Base-by-base conservation (phyloP, 78 protist genomes). In the Dictyostelium discoideum region DNA sequence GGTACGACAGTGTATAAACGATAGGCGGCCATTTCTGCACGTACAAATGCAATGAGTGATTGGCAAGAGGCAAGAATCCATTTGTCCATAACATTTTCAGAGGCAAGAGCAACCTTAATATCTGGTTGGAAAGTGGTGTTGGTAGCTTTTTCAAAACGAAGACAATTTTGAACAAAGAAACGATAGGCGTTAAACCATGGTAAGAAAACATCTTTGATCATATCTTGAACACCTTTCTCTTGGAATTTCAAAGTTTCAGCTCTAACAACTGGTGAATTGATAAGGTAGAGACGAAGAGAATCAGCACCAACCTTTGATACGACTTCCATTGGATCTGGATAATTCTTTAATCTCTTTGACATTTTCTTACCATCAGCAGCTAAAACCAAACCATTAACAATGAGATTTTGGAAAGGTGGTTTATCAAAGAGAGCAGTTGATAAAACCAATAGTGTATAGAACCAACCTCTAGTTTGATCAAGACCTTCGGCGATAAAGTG, bases 401-500 rank as follows among this genome's bases (percentile, higher is more conserved):
- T 97, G 29, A 99, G 96, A 95, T 99, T 99, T 97, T 99, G 98
- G 98, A 98, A 99, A 54, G 99, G 96, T 11, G 99, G 99, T 96
- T 94, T 69, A 85, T 99, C 99, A 83, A 98, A 98, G 84, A 99
- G 99, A 3, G 99, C 99, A 11, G 99, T 99, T 24, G 99, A 92
- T 76, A 99, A 87, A 9, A 99, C 99, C 78, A 99, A 63, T 50
- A 99, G 98, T 3, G 99, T 99, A 98, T 99, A 99, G 98, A 99
- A 99, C 99, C 99, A 98, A 42, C 99, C 99, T 39, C 99, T 76
- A 48, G 99, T 99, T 95, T 99, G 99, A 54, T 97, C 98, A 60
- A 97, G 80, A 73, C 99, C 99, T 97, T 99, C 99, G 46, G 99
- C 99, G 50, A 99, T 98, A 96, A 99, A 99, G 80, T 99, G 99